phyloP scores from a whole-genome alignment of 345 rosid species.

The Populus davidiana region DNA sequence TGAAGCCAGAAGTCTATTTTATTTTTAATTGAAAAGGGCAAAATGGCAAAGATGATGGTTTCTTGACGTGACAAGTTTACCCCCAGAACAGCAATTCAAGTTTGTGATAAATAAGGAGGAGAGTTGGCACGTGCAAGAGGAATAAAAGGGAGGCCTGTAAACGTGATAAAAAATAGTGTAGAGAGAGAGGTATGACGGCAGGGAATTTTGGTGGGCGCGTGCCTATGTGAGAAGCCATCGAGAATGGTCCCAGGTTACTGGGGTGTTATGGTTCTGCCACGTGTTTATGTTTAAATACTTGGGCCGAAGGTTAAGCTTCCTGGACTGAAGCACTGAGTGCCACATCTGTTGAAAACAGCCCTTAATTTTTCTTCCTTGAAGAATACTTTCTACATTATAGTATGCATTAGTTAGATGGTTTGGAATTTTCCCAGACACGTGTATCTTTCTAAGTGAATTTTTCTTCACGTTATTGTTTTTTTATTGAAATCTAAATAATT shows the following conservation, averaged over 20 bases:
- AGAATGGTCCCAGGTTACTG: slow-evolving; percentile 28
- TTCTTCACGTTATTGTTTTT: too few species aligned
- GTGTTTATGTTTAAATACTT: neutral
- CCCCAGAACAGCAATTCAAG: neutral
- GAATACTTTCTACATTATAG: neutral
- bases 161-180: slow-evolving; percentile 27
- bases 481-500: too few species aligned
- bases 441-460: neutral
- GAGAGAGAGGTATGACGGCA: slow-evolving; percentile 38
- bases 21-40: neutral
- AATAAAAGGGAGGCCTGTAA: neutral
- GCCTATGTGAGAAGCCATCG: slow-evolving; percentile 32
- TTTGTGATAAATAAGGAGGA: neutral
- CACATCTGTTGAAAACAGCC: slow-evolving; percentile 47
- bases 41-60: neutral
- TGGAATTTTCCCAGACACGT: neutral
- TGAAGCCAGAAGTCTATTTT: neutral
- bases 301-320: slow-evolving; percentile 10
- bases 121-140: slow-evolving; percentile 20
- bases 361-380: neutral
- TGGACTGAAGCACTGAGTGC: slow-evolving; percentile 34
- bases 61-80: neutral
- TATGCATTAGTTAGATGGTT: neutral
- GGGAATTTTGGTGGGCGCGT: slow-evolving; percentile 48
- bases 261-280: slow-evolving; percentile 28